phyloP scores from a whole-genome alignment of 495 filamentous ascomycete genomes.

The Talaromyces borbonicus region DNA sequence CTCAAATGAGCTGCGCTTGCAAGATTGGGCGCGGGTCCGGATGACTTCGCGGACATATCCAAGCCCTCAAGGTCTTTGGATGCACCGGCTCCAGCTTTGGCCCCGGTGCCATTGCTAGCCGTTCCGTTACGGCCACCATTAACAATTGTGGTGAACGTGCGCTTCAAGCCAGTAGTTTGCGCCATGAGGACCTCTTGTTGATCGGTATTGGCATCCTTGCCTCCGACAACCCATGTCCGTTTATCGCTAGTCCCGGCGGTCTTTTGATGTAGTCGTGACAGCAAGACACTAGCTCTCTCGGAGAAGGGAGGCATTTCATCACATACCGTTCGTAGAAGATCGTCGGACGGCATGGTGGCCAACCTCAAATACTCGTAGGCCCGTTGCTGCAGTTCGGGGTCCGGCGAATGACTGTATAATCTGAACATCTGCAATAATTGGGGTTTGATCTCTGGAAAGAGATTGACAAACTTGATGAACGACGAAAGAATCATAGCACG shows the following conservation, averaged over 20 bases:
- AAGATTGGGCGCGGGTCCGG: slow-evolving; percentile 64
- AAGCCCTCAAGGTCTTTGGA: slow-evolving; percentile 66
- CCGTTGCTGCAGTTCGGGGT: slow-evolving; percentile 91
- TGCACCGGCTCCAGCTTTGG: slow-evolving; percentile 26
- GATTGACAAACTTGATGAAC: slow-evolving; percentile 95
- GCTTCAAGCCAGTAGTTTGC: slow-evolving; percentile 73
- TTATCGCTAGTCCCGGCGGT: slow-evolving; percentile 85
- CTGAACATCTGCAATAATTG: slow-evolving; percentile 85
- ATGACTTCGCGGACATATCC: slow-evolving; percentile 54
- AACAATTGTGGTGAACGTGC: slow-evolving; percentile 58
- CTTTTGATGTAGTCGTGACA: slow-evolving; percentile 89
- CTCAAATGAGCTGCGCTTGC: slow-evolving; percentile 87
- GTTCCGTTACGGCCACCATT: slow-evolving; percentile 45
- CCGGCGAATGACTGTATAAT: slow-evolving; percentile 87
- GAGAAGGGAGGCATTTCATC: slow-evolving; percentile 99
- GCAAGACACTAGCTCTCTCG: slow-evolving; percentile 79
- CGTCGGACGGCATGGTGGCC: slow-evolving; percentile 77
- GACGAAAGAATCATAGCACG: slow-evolving; percentile 88
- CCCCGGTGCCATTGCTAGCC: slow-evolving; percentile 40
- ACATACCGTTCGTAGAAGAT: slow-evolving; percentile 88
- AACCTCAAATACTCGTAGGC: slow-evolving; percentile 92
- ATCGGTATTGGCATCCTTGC: slow-evolving; percentile 84
- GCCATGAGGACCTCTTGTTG: slow-evolving; percentile 69
- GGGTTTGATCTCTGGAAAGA: slow-evolving; percentile 98
- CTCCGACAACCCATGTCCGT: slow-evolving; percentile 91